These are phyloP conservation scores for Epichloe aotearoae DNA, from an alignment of 2,329 filamentous ascomycete genomes.

Conservation along the genomic window DNA sequence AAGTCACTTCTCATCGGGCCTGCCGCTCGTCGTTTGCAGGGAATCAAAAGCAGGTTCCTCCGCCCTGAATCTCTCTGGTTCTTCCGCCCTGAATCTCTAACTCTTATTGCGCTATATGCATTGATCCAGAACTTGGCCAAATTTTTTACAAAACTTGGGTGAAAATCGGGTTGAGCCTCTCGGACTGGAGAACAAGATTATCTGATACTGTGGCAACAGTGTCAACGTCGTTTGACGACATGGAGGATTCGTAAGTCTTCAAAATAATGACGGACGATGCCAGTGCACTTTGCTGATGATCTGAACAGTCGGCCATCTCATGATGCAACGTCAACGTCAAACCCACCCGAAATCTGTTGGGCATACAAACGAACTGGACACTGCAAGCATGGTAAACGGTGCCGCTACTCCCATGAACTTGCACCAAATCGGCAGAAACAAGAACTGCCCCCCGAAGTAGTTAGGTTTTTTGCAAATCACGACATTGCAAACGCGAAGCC, in stretches of 20 bases:
- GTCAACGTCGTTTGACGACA: not conserved
- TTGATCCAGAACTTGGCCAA: not conserved
- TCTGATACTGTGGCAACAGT: not conserved
- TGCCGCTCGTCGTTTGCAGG: too few species aligned
- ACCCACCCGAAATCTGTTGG: not conserved
- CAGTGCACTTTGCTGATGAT: not conserved
- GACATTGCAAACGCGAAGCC: not conserved
- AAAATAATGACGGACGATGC: too few species aligned
- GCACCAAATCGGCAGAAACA: not conserved
- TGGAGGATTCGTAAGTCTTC: not conserved
- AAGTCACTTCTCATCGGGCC: too few species aligned
- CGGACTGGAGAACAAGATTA: not conserved
- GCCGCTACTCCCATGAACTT: conserved; percentile 5
- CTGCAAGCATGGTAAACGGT: conserved; percentile 8
- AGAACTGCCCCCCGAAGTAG: not conserved
- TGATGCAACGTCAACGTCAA: not conserved
- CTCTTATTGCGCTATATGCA: too few species aligned
- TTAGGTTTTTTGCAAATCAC: not conserved
- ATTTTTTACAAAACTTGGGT: not conserved
- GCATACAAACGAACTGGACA: conserved; percentile 1
- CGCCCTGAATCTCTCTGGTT: too few species aligned
- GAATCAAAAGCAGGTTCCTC: too few species aligned
- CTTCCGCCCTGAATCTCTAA: too few species aligned
- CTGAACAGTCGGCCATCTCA: not conserved
- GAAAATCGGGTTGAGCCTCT: not conserved